Base-by-base conservation (phyloP, 208 protist genomes). In the Strigomonas galati region DNA sequence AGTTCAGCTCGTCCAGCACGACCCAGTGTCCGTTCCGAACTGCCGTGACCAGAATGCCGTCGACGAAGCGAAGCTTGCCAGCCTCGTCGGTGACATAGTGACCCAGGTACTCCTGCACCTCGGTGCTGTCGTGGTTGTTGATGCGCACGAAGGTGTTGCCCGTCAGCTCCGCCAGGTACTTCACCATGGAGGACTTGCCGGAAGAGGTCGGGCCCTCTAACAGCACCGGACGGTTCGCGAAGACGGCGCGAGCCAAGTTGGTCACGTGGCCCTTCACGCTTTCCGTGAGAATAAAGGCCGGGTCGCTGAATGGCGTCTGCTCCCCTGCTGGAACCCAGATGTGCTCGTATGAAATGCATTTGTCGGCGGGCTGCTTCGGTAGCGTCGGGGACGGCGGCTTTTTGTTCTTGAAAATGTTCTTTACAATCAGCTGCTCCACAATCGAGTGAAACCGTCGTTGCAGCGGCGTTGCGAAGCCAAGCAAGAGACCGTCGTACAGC, bases 111-210 rank as follows among this genome's bases (percentile, higher is more conserved):
- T 99, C 99, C 76, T 99, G 97, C 24, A 99, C 78, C 78, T 99
- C 99, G 2, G 99, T 99, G 76, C 99, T 99, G 78, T 99, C 98
- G 80, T 99, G 99, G 89, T 99, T 99, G 84, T 99, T 99, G 78
- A 99, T 99, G 57, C 99, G 94, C 2, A 99, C 93, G 78, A 99
- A 99, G 17, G 81, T 85, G 81, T 99, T 98, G 17, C 99, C 99
- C 4, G 98, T 99, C 15, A 91, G 64, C 53, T 92, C 79, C 1
- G 99, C 99, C 17, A 99, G 80, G 79, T 99, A 99, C 81, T 99
- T 97, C 21, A 99, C 95, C 93, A 99, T 99, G 6, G 87, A 97
- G 27, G 99, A 99, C 82, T 99, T 99, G 27, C 99, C 98, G 27
- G 91, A 92, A 14, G 98, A 99, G 7, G 99, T 99, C 0, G 98